Evolutionary conservation across 148 eudicot genomes (phyloP).

Genomic region (Diospyros lotus): DNA sequence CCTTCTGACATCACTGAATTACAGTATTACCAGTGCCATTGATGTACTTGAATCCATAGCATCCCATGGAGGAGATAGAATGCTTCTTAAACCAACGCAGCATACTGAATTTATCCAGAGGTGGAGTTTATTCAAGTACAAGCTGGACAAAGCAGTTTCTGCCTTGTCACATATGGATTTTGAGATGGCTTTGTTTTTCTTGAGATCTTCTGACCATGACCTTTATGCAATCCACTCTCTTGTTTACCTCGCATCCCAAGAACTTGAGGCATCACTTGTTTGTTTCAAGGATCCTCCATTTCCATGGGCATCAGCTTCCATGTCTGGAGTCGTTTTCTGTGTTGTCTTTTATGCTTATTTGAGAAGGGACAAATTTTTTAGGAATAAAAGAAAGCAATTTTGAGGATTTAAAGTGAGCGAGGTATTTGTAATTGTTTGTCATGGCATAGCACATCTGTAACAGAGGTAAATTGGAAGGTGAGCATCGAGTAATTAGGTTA

Average conservation of each 20-base stretch:
- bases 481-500: conserved; percentile 5
- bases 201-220: conserved; percentile 88
- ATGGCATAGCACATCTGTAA: conserved; percentile 27
- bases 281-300: conserved; percentile 94
- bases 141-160: conserved; percentile 74
- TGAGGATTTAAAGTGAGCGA: conserved; percentile 28
- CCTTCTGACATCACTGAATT: conserved; percentile 71
- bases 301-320: conserved; percentile 68
- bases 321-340: conserved; percentile 46
- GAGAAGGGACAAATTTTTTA: conserved; percentile 68
- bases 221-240: conserved; percentile 82
- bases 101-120: conserved; percentile 66
- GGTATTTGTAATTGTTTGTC: conserved; percentile 14
- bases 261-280: conserved; percentile 78
- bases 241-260: conserved; percentile 77
- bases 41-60: conserved; percentile 81
- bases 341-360: conserved; percentile 52
- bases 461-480: conserved; percentile 29
- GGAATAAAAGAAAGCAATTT: conserved; percentile 89
- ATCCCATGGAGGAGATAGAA: conserved; percentile 75
- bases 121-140: conserved; percentile 86
- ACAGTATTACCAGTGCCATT: conserved; percentile 64
- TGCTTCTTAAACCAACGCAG: conserved; percentile 56
- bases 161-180: conserved; percentile 86
- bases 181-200: conserved; percentile 67